phyloP scores from a whole-genome alignment of 129 eudicot species.

The Ambrosia trifida region DNA sequence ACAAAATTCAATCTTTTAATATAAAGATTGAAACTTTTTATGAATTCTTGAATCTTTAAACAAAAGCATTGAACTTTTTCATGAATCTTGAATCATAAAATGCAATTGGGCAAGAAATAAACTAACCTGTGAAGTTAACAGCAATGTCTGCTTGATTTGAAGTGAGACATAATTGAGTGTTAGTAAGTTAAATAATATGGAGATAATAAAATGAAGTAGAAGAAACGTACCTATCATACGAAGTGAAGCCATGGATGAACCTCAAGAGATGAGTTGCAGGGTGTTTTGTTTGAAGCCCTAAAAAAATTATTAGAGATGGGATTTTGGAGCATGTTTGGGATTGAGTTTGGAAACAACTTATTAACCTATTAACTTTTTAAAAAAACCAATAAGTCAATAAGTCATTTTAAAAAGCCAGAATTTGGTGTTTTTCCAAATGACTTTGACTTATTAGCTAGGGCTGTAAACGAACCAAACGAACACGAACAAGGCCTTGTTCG shows the following conservation, averaged over 20 bases:
- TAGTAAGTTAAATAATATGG: background rate
- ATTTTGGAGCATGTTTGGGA: too few species aligned
- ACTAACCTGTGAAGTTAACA: conserved; percentile 87
- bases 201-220: background rate
- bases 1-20: background rate
- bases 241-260: conserved; percentile 56
- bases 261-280: conserved; percentile 14
- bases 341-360: too few species aligned
- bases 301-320: background rate
- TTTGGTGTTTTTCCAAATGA: too few species aligned
- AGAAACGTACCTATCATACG: conserved; percentile 72
- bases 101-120: background rate
- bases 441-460: too few species aligned
- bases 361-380: too few species aligned
- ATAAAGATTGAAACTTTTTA: background rate
- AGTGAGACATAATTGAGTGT: conserved; percentile 8
- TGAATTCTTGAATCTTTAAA: background rate
- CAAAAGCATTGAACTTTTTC: background rate
- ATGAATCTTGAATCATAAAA: background rate
- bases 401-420: too few species aligned
- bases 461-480: too few species aligned
- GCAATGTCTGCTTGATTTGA: conserved; percentile 69
- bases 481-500: too few species aligned
- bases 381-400: too few species aligned
- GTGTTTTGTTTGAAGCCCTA: conserved; percentile 19